A percentile compares a stretch with the other conserved stretches of the same genome.
Evolutionary conservation across 345 rosid genomes (phyloP).

Genomic region (Turnera subulata): DNA sequence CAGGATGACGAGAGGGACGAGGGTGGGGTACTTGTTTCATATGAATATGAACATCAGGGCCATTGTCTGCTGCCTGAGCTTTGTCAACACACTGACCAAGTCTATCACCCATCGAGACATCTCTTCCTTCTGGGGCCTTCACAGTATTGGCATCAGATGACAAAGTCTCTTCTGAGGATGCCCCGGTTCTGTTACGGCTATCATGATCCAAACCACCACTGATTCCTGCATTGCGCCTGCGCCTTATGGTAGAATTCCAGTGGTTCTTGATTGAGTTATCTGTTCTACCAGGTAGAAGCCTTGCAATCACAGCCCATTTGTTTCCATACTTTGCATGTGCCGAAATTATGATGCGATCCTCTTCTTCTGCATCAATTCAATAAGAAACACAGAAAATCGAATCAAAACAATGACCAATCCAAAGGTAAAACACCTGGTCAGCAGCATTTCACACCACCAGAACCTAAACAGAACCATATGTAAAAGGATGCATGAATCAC

Average conservation of each 20-base stretch:
- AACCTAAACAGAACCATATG: no score
- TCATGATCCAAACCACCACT: conserved; percentile 28
- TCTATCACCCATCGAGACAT: conserved; percentile 23
- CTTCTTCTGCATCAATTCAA: conserved; percentile 65
- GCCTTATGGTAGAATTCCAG: conserved; percentile 83
- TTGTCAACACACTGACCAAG: conserved; percentile 22
- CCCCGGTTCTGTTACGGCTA: conserved; percentile 39
- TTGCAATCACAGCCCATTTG: conserved; percentile 91
- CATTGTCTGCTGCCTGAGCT: conserved; percentile 5
- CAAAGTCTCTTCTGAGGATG: conserved; percentile 42
- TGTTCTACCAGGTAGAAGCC: conserved; percentile 74
- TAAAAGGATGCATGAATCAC: no score
- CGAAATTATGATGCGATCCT: conserved; percentile 62
- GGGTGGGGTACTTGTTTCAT: conserved; percentile 24
- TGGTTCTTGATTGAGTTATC: conserved; percentile 92
- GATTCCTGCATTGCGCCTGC: conserved; percentile 28
- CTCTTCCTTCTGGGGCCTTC: conserved; percentile 21
- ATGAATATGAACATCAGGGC: conserved; percentile 13
- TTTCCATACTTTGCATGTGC: conserved; percentile 76
- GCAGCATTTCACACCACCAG: no score
- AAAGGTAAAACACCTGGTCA: no score
- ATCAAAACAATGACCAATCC: no score
- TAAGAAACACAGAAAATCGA: conserved; percentile 7
- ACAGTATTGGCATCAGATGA: conserved; percentile 34
- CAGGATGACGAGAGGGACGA: conserved; percentile 41